Conservation (phyloP, 306 rosid genomes). For the Lotus japonicus region DNA sequence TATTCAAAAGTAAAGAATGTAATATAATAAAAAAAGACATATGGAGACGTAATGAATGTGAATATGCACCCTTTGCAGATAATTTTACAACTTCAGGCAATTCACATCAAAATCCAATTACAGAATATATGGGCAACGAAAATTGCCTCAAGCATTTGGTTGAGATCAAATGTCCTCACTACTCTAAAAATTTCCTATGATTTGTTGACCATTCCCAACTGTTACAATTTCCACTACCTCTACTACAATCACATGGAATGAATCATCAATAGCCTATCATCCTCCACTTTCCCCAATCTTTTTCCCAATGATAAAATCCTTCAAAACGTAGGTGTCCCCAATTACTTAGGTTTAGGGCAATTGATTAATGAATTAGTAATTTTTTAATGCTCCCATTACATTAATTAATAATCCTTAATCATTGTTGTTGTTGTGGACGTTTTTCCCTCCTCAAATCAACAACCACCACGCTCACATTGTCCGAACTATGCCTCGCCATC, state of each 20-base stretch:
- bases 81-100: too few relatives aligned
- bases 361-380: neutral
- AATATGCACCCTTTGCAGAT: too few relatives aligned
- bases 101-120: neutral
- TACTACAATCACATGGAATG: conserved; percentile 17
- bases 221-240: neutral
- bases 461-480: conserved; percentile 73
- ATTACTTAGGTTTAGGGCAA: conserved; percentile 8
- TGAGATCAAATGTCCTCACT: conserved; percentile 1
- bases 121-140: too few relatives aligned
- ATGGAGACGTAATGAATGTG: too few relatives aligned
- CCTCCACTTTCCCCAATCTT: too few relatives aligned
- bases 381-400: neutral
- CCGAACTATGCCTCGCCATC: conserved; percentile 63
- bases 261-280: neutral
- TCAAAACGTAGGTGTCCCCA: too few relatives aligned
- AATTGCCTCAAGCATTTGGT: neutral
- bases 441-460: conserved; percentile 56
- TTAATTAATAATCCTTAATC: neutral
- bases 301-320: too few relatives aligned
- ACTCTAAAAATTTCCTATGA: neutral
- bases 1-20: too few relatives aligned
- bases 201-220: neutral
- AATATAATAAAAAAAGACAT: too few relatives aligned
- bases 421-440: neutral